phyloP scores from a whole-genome alignment of 2,329 filamentous ascomycete species.

The Calonectria fujianensis region DNA sequence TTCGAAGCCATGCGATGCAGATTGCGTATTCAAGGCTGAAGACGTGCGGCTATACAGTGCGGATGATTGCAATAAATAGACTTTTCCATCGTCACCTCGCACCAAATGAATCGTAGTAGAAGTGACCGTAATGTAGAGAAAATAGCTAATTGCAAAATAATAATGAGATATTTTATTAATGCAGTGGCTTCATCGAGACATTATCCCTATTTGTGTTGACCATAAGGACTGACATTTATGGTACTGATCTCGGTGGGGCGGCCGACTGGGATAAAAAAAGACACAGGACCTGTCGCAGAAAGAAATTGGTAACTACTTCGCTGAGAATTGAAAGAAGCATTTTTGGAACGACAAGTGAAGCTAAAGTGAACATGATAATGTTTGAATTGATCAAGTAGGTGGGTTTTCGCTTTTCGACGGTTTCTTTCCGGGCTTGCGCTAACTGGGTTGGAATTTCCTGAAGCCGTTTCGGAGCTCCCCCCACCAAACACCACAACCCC shows the following conservation, averaged over 20 bases:
- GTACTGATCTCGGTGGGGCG: background rate
- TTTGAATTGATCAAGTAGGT: background rate
- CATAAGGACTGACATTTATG: background rate
- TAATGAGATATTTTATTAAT: background rate
- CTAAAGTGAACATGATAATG: background rate
- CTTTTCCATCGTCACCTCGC: background rate
- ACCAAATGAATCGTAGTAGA: background rate
- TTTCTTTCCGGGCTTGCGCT: background rate
- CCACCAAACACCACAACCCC: slow-evolving; percentile 39
- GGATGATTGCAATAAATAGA: background rate
- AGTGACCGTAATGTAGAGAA: background rate
- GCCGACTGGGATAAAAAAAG: background rate
- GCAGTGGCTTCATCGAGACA: background rate
- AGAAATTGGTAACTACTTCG: background rate
- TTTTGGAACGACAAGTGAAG: background rate
- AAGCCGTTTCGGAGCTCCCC: slow-evolving; percentile 30
- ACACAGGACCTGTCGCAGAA: background rate
- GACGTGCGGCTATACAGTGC: background rate
- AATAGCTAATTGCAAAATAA: background rate
- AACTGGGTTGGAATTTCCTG: background rate
- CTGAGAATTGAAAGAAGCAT: background rate
- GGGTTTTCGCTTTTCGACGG: background rate
- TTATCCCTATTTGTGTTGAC: background rate
- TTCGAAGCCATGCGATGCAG: background rate
- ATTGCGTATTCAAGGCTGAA: background rate